Percentiles rank a stretch among this genome's conserved stretches.
These are phyloP conservation scores for Aethionema arabicum DNA, from an alignment of 345 rosid genomes.

Conservation along the genomic window DNA sequence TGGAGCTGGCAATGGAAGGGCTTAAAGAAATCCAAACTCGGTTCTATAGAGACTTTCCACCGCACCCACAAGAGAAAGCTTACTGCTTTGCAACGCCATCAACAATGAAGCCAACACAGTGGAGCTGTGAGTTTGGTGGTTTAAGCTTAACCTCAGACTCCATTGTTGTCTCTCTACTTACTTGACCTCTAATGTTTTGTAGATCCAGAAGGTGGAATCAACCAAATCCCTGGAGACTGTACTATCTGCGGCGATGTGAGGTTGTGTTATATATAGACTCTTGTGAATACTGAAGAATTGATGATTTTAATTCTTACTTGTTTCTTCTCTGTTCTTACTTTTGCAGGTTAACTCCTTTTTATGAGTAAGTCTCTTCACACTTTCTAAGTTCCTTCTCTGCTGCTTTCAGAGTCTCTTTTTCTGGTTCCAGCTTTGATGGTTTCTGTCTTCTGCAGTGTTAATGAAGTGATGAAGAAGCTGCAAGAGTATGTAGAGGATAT, in stretches of 20 bases:
- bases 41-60: slow-evolving; percentile 88
- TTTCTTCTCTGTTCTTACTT: slow-evolving; percentile 10
- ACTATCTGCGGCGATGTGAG: slow-evolving; percentile 91
- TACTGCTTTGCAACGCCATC: slow-evolving; percentile 97
- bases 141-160: slow-evolving; percentile 19
- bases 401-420: slow-evolving; percentile 3
- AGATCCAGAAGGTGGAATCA: slow-evolving; percentile 99
- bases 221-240: slow-evolving; percentile 95
- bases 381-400: neutral
- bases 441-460: slow-evolving; percentile 45
- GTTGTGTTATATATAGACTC: slow-evolving; percentile 34
- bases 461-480: slow-evolving; percentile 67
- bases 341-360: slow-evolving; percentile 95
- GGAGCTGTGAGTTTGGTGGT: slow-evolving; percentile 67
- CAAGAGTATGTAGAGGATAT: slow-evolving; percentile 82
- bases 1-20: slow-evolving; percentile 94
- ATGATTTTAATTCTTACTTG: slow-evolving; percentile 7
- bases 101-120: slow-evolving; percentile 98
- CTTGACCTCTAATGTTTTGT: slow-evolving; percentile 19
- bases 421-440: neutral
- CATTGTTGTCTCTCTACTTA: slow-evolving; percentile 26
- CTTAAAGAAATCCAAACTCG: slow-evolving; percentile 70
- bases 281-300: neutral
- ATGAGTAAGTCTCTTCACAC: slow-evolving; percentile 59
- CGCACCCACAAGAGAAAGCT: slow-evolving; percentile 69